Evolutionary conservation across 176 grass and related monocot species (phyloP).

Genomic region (Ananas comosus): DNA sequence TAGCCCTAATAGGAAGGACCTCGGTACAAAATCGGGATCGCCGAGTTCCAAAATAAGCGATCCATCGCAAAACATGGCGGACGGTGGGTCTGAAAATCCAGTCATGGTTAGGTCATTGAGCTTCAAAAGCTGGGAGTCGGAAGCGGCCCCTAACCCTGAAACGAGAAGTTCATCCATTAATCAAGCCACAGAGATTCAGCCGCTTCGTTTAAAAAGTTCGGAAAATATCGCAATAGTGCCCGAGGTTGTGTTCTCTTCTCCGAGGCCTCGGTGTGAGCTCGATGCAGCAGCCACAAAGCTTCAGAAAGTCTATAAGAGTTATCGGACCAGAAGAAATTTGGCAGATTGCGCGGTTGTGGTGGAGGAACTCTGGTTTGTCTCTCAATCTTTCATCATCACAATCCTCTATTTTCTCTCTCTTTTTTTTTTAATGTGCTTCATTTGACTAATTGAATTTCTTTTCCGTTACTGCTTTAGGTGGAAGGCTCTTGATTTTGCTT

Average conservation of each 20-base stretch:
- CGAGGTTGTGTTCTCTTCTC: constrained; percentile 46
- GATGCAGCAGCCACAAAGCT: constrained; percentile 60
- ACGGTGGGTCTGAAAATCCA: neutral
- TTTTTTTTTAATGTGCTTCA: neutral
- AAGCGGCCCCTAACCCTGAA: neutral
- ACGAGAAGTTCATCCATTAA: neutral
- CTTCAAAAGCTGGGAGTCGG: constrained; percentile 79
- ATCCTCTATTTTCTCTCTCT: neutral
- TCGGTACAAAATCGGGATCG: neutral
- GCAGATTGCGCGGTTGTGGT: constrained; percentile 87
- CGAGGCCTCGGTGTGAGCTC: constrained; percentile 49
- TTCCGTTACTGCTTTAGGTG: constrained; percentile 38
- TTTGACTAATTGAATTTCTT: neutral
- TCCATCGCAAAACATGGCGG: constrained; percentile 26
- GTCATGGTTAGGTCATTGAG: constrained; percentile 55
- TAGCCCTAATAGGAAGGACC: constrained; percentile 4
- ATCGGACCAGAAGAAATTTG: constrained; percentile 71
- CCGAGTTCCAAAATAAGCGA: constrained; percentile 26
- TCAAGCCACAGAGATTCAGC: neutral
- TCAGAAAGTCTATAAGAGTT: constrained; percentile 92
- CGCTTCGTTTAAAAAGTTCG: neutral
- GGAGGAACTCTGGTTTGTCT: constrained; percentile 73
- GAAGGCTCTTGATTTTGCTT: constrained; percentile 67
- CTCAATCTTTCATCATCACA: constrained; percentile 1
- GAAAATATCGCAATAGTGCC: constrained; percentile 1